These are phyloP conservation scores for Calocybe indica DNA, from an alignment of 768 basidiomycete genomes.

Conservation along the genomic window DNA sequence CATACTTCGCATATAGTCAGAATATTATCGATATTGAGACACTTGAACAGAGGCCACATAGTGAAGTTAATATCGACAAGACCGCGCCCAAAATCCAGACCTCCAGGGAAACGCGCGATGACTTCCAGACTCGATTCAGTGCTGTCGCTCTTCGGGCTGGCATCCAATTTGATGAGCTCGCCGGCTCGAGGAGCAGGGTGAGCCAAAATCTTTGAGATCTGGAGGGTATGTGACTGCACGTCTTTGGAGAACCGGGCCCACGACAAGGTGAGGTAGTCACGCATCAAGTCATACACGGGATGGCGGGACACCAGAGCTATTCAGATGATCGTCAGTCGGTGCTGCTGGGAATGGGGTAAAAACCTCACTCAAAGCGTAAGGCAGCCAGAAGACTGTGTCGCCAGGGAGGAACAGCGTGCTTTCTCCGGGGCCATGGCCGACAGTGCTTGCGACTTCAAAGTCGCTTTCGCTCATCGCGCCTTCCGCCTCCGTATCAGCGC, in stretches of 20 bases:
- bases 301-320: slow-evolving; percentile 86
- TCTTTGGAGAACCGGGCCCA: slow-evolving; percentile 95
- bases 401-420: slow-evolving; percentile 86
- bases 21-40: slow-evolving; percentile 89
- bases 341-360: not conserved
- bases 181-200: slow-evolving; percentile 86
- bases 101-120: slow-evolving; percentile 88
- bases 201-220: slow-evolving; percentile 82
- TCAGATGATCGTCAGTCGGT: slow-evolving; percentile 6
- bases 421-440: slow-evolving; percentile 79
- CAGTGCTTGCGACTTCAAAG: slow-evolving; percentile 74
- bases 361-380: slow-evolving; percentile 78
- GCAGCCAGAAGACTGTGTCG: slow-evolving; percentile 92
- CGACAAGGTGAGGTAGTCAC: slow-evolving; percentile 91
- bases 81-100: slow-evolving; percentile 86
- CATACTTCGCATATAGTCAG: slow-evolving; percentile 85
- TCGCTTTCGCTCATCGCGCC: slow-evolving; percentile 83
- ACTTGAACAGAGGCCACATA: slow-evolving; percentile 95
- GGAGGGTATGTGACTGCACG: slow-evolving; percentile 86
- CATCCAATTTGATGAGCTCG: slow-evolving; percentile 81
- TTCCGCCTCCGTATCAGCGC: slow-evolving; percentile 61
- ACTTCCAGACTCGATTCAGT: slow-evolving; percentile 63
- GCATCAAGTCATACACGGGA: slow-evolving; percentile 93
- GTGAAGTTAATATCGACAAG: slow-evolving; percentile 93
- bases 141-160: slow-evolving; percentile 58